Evolutionary conservation across 2,329 filamentous ascomycete species (phyloP), one percentile per base, ranked within the genome.

Genomic region (Zymoseptoria pseudotritici): DNA sequence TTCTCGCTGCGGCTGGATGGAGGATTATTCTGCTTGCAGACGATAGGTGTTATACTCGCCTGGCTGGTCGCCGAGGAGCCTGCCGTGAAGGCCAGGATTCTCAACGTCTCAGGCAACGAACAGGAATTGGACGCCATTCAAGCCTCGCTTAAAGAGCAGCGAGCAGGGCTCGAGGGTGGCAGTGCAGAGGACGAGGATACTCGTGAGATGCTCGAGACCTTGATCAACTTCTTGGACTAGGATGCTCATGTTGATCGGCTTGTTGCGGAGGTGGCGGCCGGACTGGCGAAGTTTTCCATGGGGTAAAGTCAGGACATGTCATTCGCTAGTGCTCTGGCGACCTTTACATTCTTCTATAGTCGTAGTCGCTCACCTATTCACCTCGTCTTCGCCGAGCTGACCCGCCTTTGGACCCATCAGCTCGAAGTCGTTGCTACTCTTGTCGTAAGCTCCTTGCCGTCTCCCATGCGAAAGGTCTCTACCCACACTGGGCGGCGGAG

Each of bases 31-130:
- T 87, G 84, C 24, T 75, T 97, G 58, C 91, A 96, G 77, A 88
- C 85, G 2, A 83, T 94, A 53, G 93, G 97, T 76, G 82, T 91
- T 0, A 84, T 94, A 29, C 75, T 99, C 29, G 90, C 92, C 11
- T 99, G 94, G 94, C 80, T 97, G 31, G 82, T 91, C 7, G 94
- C 92, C 0, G 94, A 99, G 75, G 94, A 99, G 69, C 80, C 80
- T 36, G 91, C 90, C 0, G 89, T 90, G 1, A 84, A 81, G 67
- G 79, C 76, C 58, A 87, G 81, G 67, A 85, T 96, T 31, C 74
- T 80, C 55, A 76, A 79, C 21, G 74, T 88, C 3, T 76, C 97
- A 50, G 84, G 82, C 0, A 87, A 90, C 61, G 88, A 88, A 65
- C 87, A 90, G 70, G 78, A 79, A 7, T 70, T 96, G 19, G 77